These are phyloP conservation scores for Paulownia fortunei DNA, from an alignment of 257 asterid genomes.

Conservation along the genomic window DNA sequence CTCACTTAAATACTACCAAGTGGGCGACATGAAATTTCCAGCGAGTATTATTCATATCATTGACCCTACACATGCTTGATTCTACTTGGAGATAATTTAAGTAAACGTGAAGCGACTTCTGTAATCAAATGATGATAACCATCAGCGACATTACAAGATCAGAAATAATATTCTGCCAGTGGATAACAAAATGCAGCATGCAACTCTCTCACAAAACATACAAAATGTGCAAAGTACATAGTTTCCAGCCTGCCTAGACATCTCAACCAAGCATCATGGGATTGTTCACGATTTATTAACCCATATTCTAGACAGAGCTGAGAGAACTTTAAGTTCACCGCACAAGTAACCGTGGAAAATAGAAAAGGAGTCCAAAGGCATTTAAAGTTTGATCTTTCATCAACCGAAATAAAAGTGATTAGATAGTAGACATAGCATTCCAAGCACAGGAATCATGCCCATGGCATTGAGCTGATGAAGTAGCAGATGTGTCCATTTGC, in stretches of 20 bases:
- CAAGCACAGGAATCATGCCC: constrained; percentile 37
- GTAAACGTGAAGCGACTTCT: not conserved
- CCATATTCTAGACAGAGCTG: not conserved
- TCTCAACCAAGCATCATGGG: not conserved
- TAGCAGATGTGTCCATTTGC: constrained; percentile 25
- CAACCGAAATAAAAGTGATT: not conserved
- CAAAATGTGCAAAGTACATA: constrained; percentile 22
- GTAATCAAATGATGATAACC: not conserved
- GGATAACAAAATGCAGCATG: not conserved
- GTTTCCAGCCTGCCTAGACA: constrained; percentile 14
- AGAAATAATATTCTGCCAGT: not conserved
- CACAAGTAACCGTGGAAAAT: constrained; percentile 18
- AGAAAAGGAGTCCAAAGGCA: constrained; percentile 4
- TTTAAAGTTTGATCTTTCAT: not conserved
- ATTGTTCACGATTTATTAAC: constrained; percentile 15
- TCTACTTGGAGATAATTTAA: too few species aligned
- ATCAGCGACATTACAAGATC: not conserved
- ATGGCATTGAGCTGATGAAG: constrained; percentile 35
- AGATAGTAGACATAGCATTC: constrained; percentile 35
- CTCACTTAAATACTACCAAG: too few species aligned
- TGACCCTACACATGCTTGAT: too few species aligned
- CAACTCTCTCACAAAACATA: constrained; percentile 3
- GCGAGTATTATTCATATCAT: too few species aligned
- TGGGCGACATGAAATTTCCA: too few species aligned
- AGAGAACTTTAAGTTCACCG: constrained; percentile 5